phyloP scores from a whole-genome alignment of 2,329 filamentous ascomycete species.

The Mariannaea sp. region DNA sequence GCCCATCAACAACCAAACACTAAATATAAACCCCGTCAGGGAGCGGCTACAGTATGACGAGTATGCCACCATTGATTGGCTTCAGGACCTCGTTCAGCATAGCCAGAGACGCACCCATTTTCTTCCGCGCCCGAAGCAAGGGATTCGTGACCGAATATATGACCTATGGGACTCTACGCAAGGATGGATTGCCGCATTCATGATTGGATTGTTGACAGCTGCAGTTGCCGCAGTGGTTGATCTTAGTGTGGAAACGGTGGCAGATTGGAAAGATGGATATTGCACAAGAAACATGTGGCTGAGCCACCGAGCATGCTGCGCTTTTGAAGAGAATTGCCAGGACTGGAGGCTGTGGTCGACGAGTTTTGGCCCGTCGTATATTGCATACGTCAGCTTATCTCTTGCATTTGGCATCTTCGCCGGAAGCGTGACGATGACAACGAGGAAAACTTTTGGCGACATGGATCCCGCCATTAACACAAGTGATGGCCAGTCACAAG shows the following conservation, averaged over 20 bases:
- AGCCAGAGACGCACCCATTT: not conserved
- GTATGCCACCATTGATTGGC: slow-evolving; percentile 66
- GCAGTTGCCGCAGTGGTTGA: slow-evolving; percentile 15
- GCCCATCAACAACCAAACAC: not conserved
- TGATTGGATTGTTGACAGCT: slow-evolving; percentile 23
- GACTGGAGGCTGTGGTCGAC: slow-evolving; percentile 19
- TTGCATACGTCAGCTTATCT: slow-evolving; percentile 16
- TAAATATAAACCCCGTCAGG: not conserved
- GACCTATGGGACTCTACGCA: slow-evolving; percentile 14
- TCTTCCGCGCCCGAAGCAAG: not conserved
- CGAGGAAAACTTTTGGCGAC: slow-evolving; percentile 12
- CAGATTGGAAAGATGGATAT: slow-evolving; percentile 27
- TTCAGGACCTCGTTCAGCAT: slow-evolving; percentile 57
- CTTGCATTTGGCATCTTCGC: slow-evolving; percentile 20
- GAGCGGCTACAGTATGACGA: slow-evolving; percentile 53
- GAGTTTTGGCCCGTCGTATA: slow-evolving; percentile 11
- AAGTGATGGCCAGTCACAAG: not conserved
- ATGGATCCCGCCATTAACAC: not conserved
- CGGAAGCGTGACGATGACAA: slow-evolving; percentile 16
- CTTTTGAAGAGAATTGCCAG: not conserved
- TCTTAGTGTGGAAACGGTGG: slow-evolving; percentile 23
- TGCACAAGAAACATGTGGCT: slow-evolving; percentile 5
- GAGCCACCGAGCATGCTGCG: slow-evolving; percentile 18
- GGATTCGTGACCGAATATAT: slow-evolving; percentile 1
- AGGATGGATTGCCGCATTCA: slow-evolving; percentile 23